These are phyloP conservation scores for Wickerhamomyces silvicola DNA, from an alignment of 805 yeast species.

Conservation along the genomic window DNA sequence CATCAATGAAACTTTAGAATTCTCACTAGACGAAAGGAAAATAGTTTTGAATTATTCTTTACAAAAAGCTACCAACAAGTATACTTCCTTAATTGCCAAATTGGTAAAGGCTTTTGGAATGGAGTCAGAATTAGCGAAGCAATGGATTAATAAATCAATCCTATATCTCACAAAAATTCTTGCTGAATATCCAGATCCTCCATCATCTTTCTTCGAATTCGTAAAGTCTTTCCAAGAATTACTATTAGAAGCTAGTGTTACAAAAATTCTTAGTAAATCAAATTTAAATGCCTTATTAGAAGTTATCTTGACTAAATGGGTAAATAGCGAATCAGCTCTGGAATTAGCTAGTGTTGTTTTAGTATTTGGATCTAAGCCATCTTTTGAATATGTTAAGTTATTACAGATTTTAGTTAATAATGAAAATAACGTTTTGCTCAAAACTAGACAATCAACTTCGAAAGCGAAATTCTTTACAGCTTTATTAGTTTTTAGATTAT, in stretches of 20 bases:
- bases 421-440: slow-evolving; percentile 31
- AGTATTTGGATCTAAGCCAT: slow-evolving; percentile 28
- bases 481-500: slow-evolving; percentile 43
- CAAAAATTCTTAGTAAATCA: slow-evolving; percentile 36
- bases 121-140: slow-evolving; percentile 16
- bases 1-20: slow-evolving; percentile 5
- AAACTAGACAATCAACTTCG: slow-evolving; percentile 18
- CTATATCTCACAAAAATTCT: slow-evolving; percentile 58
- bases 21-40: slow-evolving; percentile 18
- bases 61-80: slow-evolving; percentile 24
- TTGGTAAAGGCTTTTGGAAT: slow-evolving; percentile 16
- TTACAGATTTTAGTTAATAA: slow-evolving; percentile 61
- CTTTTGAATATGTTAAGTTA: slow-evolving; percentile 41
- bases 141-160: slow-evolving; percentile 54
- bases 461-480: slow-evolving; percentile 36
- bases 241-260: slow-evolving; percentile 23
- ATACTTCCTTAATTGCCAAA: slow-evolving; percentile 22
- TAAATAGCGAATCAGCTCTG: slow-evolving; percentile 33
- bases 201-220: slow-evolving; percentile 25
- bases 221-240: slow-evolving; percentile 29
- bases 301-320: slow-evolving; percentile 50
- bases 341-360: slow-evolving; percentile 38
- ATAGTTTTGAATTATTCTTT: slow-evolving; percentile 23
- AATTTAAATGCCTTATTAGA: slow-evolving; percentile 61
- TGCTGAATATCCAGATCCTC: slow-evolving; percentile 39